Conservation (phyloP, 73 alveolate species). For the Symbiodinium pilosum region DNA sequence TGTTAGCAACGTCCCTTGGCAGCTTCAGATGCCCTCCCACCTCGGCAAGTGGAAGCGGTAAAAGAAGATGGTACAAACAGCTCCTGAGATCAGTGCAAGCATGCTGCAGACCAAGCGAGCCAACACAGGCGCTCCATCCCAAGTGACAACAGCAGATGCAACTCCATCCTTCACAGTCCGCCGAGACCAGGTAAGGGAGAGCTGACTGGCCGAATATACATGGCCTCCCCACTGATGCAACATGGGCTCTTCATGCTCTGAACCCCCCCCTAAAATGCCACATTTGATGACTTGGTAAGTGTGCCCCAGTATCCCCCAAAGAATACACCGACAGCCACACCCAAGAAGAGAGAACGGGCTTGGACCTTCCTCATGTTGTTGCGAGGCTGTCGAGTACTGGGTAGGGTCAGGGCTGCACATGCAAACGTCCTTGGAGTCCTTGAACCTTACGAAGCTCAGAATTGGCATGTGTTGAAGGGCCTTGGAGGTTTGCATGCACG, state of each 20-base stretch:
- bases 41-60: not conserved
- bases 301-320: too few relatives aligned
- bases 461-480: not conserved
- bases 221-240: not conserved
- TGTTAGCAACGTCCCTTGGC: not conserved
- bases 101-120: constrained; percentile 7
- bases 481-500: not conserved
- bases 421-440: too few relatives aligned
- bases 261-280: too few relatives aligned
- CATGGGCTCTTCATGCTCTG: too few relatives aligned
- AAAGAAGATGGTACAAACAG: not conserved
- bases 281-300: too few relatives aligned
- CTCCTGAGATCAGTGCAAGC: constrained; percentile 2
- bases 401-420: too few relatives aligned
- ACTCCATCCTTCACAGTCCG: not conserved
- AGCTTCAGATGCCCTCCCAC: not conserved
- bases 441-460: not conserved
- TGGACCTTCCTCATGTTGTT: too few relatives aligned
- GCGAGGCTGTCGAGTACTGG: too few relatives aligned
- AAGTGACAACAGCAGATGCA: not conserved
- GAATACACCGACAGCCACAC: too few relatives aligned
- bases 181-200: not conserved
- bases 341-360: too few relatives aligned
- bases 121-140: not conserved
- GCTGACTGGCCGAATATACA: not conserved